Evolutionary conservation across 1,139 yeast species (phyloP), one percentile per base, ranked within the genome.

Genomic region (Blastobotrys persicus): DNA sequence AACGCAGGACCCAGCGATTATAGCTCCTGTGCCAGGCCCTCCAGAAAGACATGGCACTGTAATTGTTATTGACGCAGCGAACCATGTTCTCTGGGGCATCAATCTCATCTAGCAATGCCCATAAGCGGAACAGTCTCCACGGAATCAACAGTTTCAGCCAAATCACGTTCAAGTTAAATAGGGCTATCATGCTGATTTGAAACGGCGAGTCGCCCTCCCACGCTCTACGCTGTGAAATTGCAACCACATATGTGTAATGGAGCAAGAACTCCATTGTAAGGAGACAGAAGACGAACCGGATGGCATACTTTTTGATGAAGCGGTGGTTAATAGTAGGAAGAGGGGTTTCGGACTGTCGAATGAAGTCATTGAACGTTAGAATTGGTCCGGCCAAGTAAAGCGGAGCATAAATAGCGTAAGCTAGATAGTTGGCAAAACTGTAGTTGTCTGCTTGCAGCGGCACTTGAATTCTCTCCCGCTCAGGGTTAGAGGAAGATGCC

Each of bases 41-140:
- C 99, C 99, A 94, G 66, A 94, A 94, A 9, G 95, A 89, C 54
- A 88, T 68, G 0, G 97, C 94, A 20, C 95, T 85, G 66, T 85
- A 92, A 67, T 92, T 94, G 67, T 94, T 88, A 66, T 88, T 87
- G 81, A 94, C 88, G 64, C 98, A 91, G 51, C 99, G 75, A 51
- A 94, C 82, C 98, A 94, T 94, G 63, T 94, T 94, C 65, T 94
- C 99, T 1, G 98, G 98, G 0, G 98, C 88, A 63, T 92, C 98
- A 49, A 92, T 88, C 0, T 88, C 88, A 68, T 94, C 98, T 14
- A 88, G 62, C 55, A 94, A 71, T 6, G 94, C 79, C 98, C 99
- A 94, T 59, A 92, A 74, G 55, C 99, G 74, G 71, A 94, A 94
- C 47, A 92, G 71, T 63, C 99, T 77, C 99, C 99, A 94, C 1